phyloP scores from a whole-genome alignment of 148 eudicot species.

The Fagopyrum tataricum region DNA sequence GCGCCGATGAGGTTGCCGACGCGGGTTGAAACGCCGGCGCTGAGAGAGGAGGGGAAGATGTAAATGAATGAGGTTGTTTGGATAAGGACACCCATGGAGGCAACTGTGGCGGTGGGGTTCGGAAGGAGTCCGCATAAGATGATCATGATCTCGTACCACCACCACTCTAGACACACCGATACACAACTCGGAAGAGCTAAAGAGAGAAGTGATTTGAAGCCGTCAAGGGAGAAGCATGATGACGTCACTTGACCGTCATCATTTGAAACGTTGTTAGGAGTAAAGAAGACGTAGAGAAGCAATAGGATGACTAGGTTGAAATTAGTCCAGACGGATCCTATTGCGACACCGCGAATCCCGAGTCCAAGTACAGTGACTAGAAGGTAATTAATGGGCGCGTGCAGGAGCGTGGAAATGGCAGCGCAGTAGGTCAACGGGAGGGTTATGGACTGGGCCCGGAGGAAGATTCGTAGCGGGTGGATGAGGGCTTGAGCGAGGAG shows the following conservation, averaged over 20 bases:
- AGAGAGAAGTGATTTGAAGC: constrained; percentile 28
- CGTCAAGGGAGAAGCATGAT: constrained; percentile 53
- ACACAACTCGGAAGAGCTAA: constrained; percentile 63
- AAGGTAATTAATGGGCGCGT: constrained; percentile 39
- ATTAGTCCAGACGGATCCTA: constrained; percentile 32
- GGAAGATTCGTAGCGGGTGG: constrained; percentile 49
- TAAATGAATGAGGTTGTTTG: constrained; percentile 68
- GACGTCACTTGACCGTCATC: constrained; percentile 46
- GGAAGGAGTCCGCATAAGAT: constrained; percentile 49
- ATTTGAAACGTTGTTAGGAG: neutral
- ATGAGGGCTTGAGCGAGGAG: constrained; percentile 39
- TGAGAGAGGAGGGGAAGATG: constrained; percentile 70
- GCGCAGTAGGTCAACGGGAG: constrained; percentile 42
- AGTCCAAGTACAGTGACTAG: constrained; percentile 23
- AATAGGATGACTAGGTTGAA: constrained; percentile 26
- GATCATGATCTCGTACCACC: constrained; percentile 95
- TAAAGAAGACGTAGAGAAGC: constrained; percentile 20
- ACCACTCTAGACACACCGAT: constrained; percentile 83
- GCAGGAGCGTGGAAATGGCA: constrained; percentile 29
- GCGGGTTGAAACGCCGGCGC: constrained; percentile 58
- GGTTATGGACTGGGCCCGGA: constrained; percentile 48
- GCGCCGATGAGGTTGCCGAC: constrained; percentile 75
- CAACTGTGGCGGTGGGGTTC: constrained; percentile 55
- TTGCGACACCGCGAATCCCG: constrained; percentile 38
- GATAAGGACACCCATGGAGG: constrained; percentile 71